phyloP scores from a whole-genome alignment of 2,329 filamentous ascomycete genomes.

The Xylariaceae sp. region DNA sequence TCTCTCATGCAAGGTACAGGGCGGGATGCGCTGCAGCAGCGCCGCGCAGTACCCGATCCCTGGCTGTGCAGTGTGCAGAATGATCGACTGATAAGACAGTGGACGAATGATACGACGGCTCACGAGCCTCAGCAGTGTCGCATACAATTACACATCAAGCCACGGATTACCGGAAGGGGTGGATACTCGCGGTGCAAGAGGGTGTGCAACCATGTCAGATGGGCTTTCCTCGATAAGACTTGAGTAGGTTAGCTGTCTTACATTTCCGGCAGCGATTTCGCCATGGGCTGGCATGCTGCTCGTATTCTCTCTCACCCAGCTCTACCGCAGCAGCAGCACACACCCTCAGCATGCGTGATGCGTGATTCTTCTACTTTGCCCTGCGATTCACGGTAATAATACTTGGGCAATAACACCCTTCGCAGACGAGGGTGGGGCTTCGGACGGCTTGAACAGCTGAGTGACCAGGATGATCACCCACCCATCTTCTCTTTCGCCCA shows the following conservation, averaged over 20 bases:
- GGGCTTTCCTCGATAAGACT: too few relatives aligned
- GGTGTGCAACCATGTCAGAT: conserved; percentile 28
- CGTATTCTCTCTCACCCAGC: too few relatives aligned
- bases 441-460: conserved; percentile 18
- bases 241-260: conserved; percentile 24
- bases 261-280: too few relatives aligned
- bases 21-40: conserved; percentile 19
- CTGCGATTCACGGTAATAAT: conserved; percentile 15
- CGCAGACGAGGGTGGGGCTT: too few relatives aligned
- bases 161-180: conserved; percentile 12
- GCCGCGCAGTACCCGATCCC: conserved; percentile 22
- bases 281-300: too few relatives aligned
- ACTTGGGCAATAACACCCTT: conserved; percentile 20
- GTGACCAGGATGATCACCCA: conserved; percentile 28
- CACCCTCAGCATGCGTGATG: too few relatives aligned
- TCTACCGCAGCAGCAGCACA: too few relatives aligned
- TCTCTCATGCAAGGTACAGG: conserved; percentile 27
- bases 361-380: too few relatives aligned
- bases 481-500: conserved; percentile 9
- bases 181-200: conserved; percentile 11
- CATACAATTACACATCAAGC: conserved; percentile 17
- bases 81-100: conserved; percentile 21
- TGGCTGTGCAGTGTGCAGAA: conserved; percentile 20
- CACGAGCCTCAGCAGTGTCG: conserved; percentile 28
- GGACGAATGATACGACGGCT: conserved; percentile 28